Evolutionary conservation across 495 filamentous ascomycete genomes (phyloP), one percentile per base, ranked within the genome.

Genomic region (Trichoderma asperelloides): DNA sequence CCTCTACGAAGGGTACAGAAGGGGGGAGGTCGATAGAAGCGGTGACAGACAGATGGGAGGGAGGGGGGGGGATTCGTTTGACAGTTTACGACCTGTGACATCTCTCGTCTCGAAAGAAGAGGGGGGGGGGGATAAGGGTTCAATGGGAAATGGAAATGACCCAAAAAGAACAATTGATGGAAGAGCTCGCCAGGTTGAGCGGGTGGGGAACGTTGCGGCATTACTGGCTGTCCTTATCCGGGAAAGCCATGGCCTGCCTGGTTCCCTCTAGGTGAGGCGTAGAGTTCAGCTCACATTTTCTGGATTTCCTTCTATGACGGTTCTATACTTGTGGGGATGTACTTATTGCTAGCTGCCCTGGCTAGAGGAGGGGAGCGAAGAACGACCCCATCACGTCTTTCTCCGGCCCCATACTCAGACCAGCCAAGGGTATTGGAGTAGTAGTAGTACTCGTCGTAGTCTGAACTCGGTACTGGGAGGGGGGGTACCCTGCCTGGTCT

Each of bases 291-390:
- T 60, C 55, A 60, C 55, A 60, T 60, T 60, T 60, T 37, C 33
- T 30, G 49, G n/a, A 15, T 23, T 9, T 28, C 27, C 55, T 60
- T 60, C 55, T n/a, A 27, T 28, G 27, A 25, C 55, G 23, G 8
- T 60, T 60, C 55, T 60, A 60, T 60, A 60, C 55, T 30, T 60
- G 55, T 60, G 55, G 55, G 55, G 55, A 60, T 51, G 55, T 60
- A 28, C 23, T 25, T 30, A 11, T 55, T 55, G 3, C 49, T 25
- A 30, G 27, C 13, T 60, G 55, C n/a, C 23, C 23, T 27, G 23
- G 15, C 27, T 27, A 13, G 55, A 21, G 25, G 47, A 23, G 16
- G 18, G 23, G 18, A 13, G 43, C 11, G 43, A 47, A 47, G 13
- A 47, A 18, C 41, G 33, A 37, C 33, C 33, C 33, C 33, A 8